phyloP scores from a whole-genome alignment of 805 yeast species.

The Teunomyces pallodes region DNA sequence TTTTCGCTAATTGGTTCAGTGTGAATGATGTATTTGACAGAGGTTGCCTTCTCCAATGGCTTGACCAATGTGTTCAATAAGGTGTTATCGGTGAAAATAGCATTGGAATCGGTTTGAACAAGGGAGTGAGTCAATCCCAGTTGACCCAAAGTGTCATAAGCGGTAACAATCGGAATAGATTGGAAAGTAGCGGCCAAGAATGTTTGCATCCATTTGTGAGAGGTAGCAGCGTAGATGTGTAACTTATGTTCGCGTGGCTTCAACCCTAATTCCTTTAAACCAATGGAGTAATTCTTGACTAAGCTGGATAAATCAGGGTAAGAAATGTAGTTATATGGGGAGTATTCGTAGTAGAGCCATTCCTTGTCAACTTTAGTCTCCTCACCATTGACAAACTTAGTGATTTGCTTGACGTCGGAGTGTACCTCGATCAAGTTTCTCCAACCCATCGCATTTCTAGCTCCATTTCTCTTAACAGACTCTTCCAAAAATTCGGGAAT shows the following conservation, averaged over 20 bases:
- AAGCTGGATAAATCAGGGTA: slow-evolving; percentile 54
- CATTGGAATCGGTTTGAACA: slow-evolving; percentile 74
- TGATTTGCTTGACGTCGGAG: slow-evolving; percentile 69
- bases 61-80: slow-evolving; percentile 63
- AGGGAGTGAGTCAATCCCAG: slow-evolving; percentile 83
- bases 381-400: slow-evolving; percentile 77
- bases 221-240: slow-evolving; percentile 86
- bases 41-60: slow-evolving; percentile 64
- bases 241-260: slow-evolving; percentile 56
- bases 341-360: slow-evolving; percentile 83
- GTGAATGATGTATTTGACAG: slow-evolving; percentile 70
- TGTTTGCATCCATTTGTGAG: slow-evolving; percentile 87
- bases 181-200: slow-evolving; percentile 78
- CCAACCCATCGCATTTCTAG: slow-evolving; percentile 65
- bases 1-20: slow-evolving; percentile 55
- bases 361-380: slow-evolving; percentile 70
- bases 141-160: slow-evolving; percentile 93
- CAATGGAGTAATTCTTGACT: slow-evolving; percentile 63
- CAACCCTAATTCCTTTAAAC: slow-evolving; percentile 72
- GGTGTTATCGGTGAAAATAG: slow-evolving; percentile 79
- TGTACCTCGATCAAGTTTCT: slow-evolving; percentile 75
- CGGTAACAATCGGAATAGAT: slow-evolving; percentile 85
- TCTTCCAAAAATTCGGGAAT: slow-evolving; percentile 68
- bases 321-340: slow-evolving; percentile 65
- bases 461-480: slow-evolving; percentile 55